These are phyloP conservation scores for Alternaria consortialis DNA, from an alignment of 2,329 filamentous ascomycete genomes.

Conservation along the genomic window DNA sequence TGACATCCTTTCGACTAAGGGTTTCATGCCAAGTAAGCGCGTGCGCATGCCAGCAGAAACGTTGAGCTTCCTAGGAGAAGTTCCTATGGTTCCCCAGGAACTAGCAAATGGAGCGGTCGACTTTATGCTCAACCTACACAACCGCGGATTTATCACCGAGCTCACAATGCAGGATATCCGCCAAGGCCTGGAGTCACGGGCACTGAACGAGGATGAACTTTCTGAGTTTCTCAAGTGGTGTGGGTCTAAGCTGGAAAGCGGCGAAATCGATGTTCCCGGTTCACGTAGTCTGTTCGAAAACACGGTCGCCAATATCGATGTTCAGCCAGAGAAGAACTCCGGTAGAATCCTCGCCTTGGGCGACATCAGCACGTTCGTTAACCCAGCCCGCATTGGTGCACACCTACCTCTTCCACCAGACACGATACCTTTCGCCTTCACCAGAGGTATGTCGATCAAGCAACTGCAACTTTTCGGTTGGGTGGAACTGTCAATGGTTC, in stretches of 20 bases:
- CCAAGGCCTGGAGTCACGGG: conserved; percentile 80
- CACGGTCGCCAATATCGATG: conserved; percentile 72
- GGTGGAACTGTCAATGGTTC: conserved; percentile 82
- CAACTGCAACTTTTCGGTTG: conserved; percentile 86
- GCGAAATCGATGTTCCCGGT: conserved; percentile 74
- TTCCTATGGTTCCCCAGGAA: conserved; percentile 83
- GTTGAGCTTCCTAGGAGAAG: conserved; percentile 82
- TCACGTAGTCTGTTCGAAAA: conserved; percentile 78
- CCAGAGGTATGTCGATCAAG: conserved; percentile 69
- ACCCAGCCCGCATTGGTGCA: conserved; percentile 79
- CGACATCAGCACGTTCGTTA: conserved; percentile 77
- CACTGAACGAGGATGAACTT: conserved; percentile 80
- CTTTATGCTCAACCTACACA: conserved; percentile 82
- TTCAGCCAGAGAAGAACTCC: conserved; percentile 61
- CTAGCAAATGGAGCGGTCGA: conserved; percentile 71
- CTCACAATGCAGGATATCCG: conserved; percentile 89
- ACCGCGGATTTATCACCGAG: conserved; percentile 85
- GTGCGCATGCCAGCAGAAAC: conserved; percentile 79
- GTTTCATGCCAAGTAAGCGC: conserved; percentile 82
- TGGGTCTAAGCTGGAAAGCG: conserved; percentile 73
- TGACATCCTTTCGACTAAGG: conserved; percentile 86
- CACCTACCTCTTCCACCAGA: conserved; percentile 80
- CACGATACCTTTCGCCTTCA: conserved; percentile 86
- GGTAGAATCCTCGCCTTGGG: conserved; percentile 80
- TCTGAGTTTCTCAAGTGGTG: conserved; percentile 87